Base-by-base conservation (phyloP, 371 early-diverging fungal species). In the Mortierella sp. region DNA sequence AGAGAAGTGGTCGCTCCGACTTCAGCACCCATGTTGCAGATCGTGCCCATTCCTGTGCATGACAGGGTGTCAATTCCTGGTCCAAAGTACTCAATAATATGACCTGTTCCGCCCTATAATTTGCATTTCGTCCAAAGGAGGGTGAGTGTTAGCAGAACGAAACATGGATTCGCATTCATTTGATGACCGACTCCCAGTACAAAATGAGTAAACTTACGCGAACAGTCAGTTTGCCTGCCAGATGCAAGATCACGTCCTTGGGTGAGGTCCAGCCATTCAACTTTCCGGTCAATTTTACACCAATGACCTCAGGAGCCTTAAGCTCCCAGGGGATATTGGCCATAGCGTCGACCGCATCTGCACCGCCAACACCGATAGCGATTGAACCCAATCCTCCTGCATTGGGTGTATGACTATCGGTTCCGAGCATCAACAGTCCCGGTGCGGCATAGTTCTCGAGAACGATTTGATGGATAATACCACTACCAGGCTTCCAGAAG, bases 21-120 rank as follows among this genome's bases (percentile, higher is more conserved):
- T 69, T 96, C 96, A 60, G 97, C 97, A 68, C 97, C 95, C 95
- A 95, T 95, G 81, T 96, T 96, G 83, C 94, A 94, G 66, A 97
- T 95, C 55, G 97, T 97, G 50, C 93, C 97, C 95, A 95, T 95
- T 62, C 95, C 97, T 31, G 97, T 97, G 86, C 94, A 93, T 6
- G 94, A 93, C 58, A 97, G 72, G 15, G 90, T 85, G 24, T 93
- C 89, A 30, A 93, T 90, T 67, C 95, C 95, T 49, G 89, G 85
- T 50, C 97, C 97, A 83, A 94, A 95, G 83, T 96, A 96, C 81
- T 96, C 97, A 70, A 95, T 87, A 56, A 95, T 94, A 68, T 91
- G 91, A 48, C 94, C 95, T 28, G 95, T 96, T 58, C 95, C 95
- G 64, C 95, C 95, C 86, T 91, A 81, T 32, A 24, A 6, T 26